Evolutionary conservation across 768 basidiomycete species (phyloP).

Genomic region (Mycena epipterygia): DNA sequence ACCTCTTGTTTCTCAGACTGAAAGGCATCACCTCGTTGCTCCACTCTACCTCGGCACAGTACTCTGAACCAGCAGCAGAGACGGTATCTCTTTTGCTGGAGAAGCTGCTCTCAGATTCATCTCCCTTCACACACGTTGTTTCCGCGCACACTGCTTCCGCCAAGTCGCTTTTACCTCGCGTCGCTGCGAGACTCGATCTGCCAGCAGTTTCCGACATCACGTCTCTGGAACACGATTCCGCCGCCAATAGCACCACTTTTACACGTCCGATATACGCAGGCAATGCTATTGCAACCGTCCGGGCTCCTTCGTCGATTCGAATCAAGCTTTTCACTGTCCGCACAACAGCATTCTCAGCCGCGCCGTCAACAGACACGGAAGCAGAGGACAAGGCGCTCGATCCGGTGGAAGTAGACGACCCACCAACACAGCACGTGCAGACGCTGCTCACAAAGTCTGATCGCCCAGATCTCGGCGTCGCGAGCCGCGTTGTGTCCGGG

Average conservation of each 20-base stretch:
- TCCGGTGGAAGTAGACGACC: constrained; percentile 71
- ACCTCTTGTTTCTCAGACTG: constrained; percentile 58
- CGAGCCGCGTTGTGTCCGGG: constrained; percentile 92
- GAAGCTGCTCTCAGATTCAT: constrained; percentile 72
- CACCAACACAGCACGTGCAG: constrained; percentile 73
- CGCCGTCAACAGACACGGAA: constrained; percentile 63
- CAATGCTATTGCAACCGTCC: constrained; percentile 95
- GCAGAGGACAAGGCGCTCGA: constrained; percentile 75
- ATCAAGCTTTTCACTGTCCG: constrained; percentile 97
- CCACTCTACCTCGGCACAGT: constrained; percentile 78
- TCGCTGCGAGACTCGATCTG: constrained; percentile 90
- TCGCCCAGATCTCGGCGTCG: constrained; percentile 91
- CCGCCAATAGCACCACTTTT: constrained; percentile 85
- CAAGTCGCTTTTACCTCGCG: constrained; percentile 93
- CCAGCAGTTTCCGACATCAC: constrained; percentile 94
- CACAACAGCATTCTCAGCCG: constrained; percentile 88
- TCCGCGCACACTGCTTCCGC: constrained; percentile 93
- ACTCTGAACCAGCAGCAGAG: constrained; percentile 80
- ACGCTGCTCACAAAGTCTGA: constrained; percentile 90
- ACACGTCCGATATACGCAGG: constrained; percentile 97
- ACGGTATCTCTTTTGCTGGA: constrained; percentile 86
- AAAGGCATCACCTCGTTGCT: constrained; percentile 77
- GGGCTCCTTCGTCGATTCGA: constrained; percentile 79
- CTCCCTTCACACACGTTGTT: constrained; percentile 89
- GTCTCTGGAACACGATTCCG: constrained; percentile 78